Evolutionary conservation across 2,329 filamentous ascomycete genomes (phyloP).

Genomic region (Arthrobotrys pseudoclavata): DNA sequence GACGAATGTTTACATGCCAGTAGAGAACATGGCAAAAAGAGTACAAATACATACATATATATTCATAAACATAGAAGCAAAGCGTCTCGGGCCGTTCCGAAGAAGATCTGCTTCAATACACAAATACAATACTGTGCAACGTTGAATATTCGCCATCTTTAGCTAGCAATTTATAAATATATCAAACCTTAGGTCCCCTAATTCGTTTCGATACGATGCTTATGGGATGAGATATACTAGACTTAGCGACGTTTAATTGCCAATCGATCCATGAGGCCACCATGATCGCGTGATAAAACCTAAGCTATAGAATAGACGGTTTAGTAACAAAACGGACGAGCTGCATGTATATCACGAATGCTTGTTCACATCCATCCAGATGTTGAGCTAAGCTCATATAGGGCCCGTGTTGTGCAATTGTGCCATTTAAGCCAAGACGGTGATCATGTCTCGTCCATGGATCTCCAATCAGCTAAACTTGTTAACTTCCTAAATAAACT

Average conservation of each 20-base stretch:
- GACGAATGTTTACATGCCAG: not conserved
- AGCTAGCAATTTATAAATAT: not conserved
- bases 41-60: no score
- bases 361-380: not conserved
- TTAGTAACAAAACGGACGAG: no score
- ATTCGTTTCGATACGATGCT: not conserved
- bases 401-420: not conserved
- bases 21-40: no score
- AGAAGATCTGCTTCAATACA: no score
- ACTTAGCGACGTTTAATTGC: not conserved
- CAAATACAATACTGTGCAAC: not conserved
- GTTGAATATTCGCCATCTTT: not conserved
- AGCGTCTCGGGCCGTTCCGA: no score
- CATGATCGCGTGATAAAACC: slow-evolving; percentile 3
- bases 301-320: no score
- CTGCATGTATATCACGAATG: no score
- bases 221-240: not conserved
- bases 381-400: not conserved
- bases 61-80: no score
- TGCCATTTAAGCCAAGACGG: not conserved
- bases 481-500: slow-evolving; percentile 18
- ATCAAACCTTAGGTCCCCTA: not conserved
- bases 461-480: not conserved
- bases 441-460: slow-evolving; percentile 4
- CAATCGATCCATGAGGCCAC: not conserved